Evolutionary conservation across 1,284 basidiomycete genomes (phyloP), one percentile per base, ranked within the genome.

Genomic region (Coniferiporia sulphurascens): DNA sequence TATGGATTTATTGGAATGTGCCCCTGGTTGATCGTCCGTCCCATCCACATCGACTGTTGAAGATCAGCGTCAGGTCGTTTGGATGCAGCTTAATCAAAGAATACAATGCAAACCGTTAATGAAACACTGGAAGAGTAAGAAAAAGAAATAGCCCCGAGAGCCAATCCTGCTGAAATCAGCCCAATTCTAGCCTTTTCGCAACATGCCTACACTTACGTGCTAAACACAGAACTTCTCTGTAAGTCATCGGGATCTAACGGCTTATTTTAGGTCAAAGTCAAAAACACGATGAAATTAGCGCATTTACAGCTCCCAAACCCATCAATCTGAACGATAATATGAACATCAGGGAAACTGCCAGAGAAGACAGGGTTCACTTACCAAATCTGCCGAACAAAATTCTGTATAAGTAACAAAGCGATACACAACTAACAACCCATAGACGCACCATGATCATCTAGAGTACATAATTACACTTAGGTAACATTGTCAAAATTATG

Each of bases 81-180:
- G 19, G 6, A 54, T 19, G 41, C 22, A 35, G 55, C 19, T 50
- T 27, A 41, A 50, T 48, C 27, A 55, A 32, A 52, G 21, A 35
- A 45, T n/a, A 56, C 43, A 9, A 38, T 32, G 66, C 82, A 65
- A 66, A 89, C 89, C 80, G 63, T 88, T 87, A 64, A 91, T 84
- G 72, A 96, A 96, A 64, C 92, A 90, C 68, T 97, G 95, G 78
- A 98, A 97, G 0, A 97, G 75, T 17, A 96, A 77, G 75, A 86
- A 98, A 77, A 90, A 95, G 72, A 95, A 95, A 73, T 94, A 95
- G 17, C 88, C 91, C 65, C 91, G 78, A 2, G 84, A 74, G 17
- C 93, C 94, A 58, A 91, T 86, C 6, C 89, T 91, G 56, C 15
- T 56, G 46, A 53, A 2, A 27, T 41, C 50, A 35, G 60, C 64